Evolutionary conservation across 2,329 filamentous ascomycete species (phyloP).

Genomic region (Dothiorella sarmentorum): DNA sequence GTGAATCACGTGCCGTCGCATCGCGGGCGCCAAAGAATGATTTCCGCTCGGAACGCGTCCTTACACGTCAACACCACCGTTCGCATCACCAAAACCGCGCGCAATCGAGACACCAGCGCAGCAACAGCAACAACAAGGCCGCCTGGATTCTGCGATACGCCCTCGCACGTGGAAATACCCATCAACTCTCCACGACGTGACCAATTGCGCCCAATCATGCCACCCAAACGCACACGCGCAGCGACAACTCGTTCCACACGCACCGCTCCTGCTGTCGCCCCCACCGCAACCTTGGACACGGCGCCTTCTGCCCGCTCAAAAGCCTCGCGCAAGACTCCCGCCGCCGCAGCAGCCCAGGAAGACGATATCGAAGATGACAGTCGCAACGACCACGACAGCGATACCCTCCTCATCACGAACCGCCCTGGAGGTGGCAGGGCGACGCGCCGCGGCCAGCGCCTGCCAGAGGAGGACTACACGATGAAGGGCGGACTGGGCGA

Average conservation of each 20-base stretch:
- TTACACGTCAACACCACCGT: conserved; percentile 5
- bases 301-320: too few species aligned
- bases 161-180: too few species aligned
- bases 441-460: conserved; percentile 21
- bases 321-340: neutral
- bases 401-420: conserved; percentile 26
- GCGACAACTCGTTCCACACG: conserved; percentile 21
- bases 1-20: conserved; percentile 25
- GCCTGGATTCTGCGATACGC: too few species aligned
- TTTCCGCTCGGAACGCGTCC: neutral
- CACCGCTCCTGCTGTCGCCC: neutral
- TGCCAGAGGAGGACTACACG: conserved; percentile 27
- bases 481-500: conserved; percentile 38
- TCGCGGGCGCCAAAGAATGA: conserved; percentile 22
- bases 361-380: conserved; percentile 25
- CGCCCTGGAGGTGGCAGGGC: conserved; percentile 23
- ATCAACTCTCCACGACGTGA: neutral
- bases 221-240: conserved; percentile 20
- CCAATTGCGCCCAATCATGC: neutral
- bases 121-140: neutral
- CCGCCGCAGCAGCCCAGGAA: neutral
- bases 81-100: neutral
- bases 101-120: neutral
- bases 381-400: conserved; percentile 39
- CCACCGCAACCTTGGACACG: neutral